A percentile compares a stretch with the other conserved stretches of the same genome.
Conservation (phyloP, 768 basidiomycete species). For the Clavulina sp. region DNA sequence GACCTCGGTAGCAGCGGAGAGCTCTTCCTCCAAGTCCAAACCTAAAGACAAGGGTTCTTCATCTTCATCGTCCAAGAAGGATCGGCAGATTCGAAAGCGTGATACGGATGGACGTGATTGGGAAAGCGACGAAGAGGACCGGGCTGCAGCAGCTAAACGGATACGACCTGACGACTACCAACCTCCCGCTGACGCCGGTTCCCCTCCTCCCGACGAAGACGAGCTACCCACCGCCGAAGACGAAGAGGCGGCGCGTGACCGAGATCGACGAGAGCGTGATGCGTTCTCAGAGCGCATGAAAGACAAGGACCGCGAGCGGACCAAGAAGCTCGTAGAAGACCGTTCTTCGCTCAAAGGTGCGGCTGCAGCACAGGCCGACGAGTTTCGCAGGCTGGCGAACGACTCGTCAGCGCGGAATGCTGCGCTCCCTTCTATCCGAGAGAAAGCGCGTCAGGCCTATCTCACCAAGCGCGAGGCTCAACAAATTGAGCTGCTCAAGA, state of each 20-base stretch:
- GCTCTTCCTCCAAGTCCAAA: slow-evolving; percentile 19
- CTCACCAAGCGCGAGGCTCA: slow-evolving; percentile 92
- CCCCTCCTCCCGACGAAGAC: slow-evolving; percentile 6
- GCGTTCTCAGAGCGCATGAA: slow-evolving; percentile 82
- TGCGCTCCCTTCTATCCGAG: slow-evolving; percentile 56
- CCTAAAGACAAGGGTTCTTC: slow-evolving; percentile 24
- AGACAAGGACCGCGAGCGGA: slow-evolving; percentile 64
- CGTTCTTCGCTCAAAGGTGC: slow-evolving; percentile 48
- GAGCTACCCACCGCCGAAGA: slow-evolving; percentile 41
- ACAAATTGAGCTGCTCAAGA: slow-evolving; percentile 79
- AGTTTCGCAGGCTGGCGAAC: slow-evolving; percentile 66
- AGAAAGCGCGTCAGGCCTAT: slow-evolving; percentile 88
- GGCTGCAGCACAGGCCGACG: slow-evolving; percentile 66
- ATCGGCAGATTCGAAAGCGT: slow-evolving; percentile 54
- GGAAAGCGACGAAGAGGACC: slow-evolving; percentile 83
- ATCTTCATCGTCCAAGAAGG: slow-evolving; percentile 42
- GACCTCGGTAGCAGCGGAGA: slow-evolving; percentile 21
- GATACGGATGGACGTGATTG: slow-evolving; percentile 70
- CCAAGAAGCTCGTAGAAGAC: slow-evolving; percentile 85
- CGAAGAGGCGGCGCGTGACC: slow-evolving; percentile 49
- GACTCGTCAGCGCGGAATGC: slow-evolving; percentile 33
- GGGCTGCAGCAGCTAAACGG: slow-evolving; percentile 43
- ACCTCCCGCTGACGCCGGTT: slow-evolving; percentile 22
- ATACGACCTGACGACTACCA: slow-evolving; percentile 1
- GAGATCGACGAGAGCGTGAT: slow-evolving; percentile 77